Conservation (phyloP, 2,329 filamentous ascomycete species). For the Thielaviopsis musarum region DNA sequence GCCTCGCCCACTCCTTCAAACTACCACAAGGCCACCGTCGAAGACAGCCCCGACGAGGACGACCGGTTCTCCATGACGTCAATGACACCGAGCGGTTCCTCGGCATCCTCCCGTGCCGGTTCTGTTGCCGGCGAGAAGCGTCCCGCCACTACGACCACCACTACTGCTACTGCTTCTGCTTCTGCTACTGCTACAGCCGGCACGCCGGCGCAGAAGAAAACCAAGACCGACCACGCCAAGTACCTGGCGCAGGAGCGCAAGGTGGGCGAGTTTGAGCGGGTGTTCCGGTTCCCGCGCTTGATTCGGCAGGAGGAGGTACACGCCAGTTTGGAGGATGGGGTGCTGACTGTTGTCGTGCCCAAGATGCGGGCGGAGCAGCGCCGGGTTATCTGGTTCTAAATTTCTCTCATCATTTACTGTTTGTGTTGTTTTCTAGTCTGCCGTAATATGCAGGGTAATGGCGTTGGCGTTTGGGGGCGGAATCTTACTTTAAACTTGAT, state of each 20-base stretch:
- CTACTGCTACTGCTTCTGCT: neutral
- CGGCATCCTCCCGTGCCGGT: conserved; percentile 10
- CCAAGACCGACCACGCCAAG: neutral
- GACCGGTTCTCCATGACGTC: conserved; percentile 1
- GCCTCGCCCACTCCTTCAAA: conserved; percentile 13
- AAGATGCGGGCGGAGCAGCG: conserved; percentile 24
- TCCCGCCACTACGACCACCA: neutral
- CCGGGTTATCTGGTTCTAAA: conserved; percentile 14
- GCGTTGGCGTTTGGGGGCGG: too few species aligned
- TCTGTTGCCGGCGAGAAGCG: conserved; percentile 13
- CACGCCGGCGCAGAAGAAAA: neutral
- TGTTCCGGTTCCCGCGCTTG: conserved; percentile 48
- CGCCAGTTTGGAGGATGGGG: conserved; percentile 47
- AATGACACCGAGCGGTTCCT: neutral
- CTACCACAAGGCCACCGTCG: conserved; percentile 44
- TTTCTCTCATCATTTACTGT: neutral
- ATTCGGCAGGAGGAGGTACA: conserved; percentile 45
- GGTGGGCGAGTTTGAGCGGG: conserved; percentile 49
- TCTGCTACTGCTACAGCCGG: neutral
- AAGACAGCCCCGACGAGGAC: conserved; percentile 34
- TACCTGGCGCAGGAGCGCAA: conserved; percentile 32
- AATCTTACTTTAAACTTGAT: too few species aligned
- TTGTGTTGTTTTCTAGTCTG: neutral
- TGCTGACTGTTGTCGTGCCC: conserved; percentile 46
- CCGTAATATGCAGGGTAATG: too few species aligned